These are phyloP conservation scores for Barnettozyma pratensis DNA, from an alignment of 805 yeast genomes.

Conservation along the genomic window DNA sequence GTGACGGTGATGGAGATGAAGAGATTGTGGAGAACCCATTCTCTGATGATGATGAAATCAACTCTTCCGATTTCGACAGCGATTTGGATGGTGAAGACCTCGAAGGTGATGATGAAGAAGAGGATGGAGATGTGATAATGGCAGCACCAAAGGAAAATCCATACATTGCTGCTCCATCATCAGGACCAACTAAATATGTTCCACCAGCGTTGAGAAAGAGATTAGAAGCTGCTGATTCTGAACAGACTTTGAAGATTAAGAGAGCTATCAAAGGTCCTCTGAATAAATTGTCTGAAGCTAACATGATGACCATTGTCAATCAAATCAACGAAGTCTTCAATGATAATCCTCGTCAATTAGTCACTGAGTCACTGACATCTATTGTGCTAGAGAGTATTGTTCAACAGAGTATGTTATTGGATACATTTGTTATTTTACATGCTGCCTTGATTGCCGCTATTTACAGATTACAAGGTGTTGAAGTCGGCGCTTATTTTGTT, in stretches of 20 bases:
- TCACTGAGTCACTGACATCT: constrained; percentile 62
- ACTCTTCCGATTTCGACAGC: constrained; percentile 39
- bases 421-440: constrained; percentile 73
- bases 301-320: constrained; percentile 61
- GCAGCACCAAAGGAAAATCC: constrained; percentile 60
- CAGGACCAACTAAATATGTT: constrained; percentile 45
- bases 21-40: constrained; percentile 29
- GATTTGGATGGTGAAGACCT: constrained; percentile 34
- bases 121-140: constrained; percentile 24
- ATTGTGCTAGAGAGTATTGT: constrained; percentile 61
- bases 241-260: constrained; percentile 44
- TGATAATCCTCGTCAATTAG: constrained; percentile 71
- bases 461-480: constrained; percentile 76
- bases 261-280: constrained; percentile 75
- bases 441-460: constrained; percentile 73
- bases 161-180: constrained; percentile 54
- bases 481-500: constrained; percentile 81
- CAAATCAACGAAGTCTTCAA: constrained; percentile 62
- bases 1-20: constrained; percentile 22
- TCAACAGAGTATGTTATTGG: constrained; percentile 62
- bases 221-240: constrained; percentile 36
- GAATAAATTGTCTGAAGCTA: constrained; percentile 87
- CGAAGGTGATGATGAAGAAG: constrained; percentile 25
- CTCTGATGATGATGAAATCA: constrained; percentile 37
- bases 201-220: constrained; percentile 83